A percentile compares a stretch with the other conserved stretches of the same genome.
Evolutionary conservation across 2,329 filamentous ascomycete genomes (phyloP).

Genomic region (Ascochyta rabiei): DNA sequence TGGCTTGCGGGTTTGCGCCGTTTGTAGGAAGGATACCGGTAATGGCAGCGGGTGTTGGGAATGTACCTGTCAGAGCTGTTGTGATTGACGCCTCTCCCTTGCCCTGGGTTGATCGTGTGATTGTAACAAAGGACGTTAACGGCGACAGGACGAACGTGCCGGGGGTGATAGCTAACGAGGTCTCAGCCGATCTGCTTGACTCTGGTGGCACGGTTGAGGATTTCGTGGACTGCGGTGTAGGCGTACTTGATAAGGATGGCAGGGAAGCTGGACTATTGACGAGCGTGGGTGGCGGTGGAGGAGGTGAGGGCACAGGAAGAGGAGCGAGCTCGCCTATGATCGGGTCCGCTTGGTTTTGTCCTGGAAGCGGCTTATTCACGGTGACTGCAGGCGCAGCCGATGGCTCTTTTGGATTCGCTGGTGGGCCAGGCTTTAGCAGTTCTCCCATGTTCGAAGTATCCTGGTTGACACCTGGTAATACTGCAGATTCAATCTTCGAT

Average conservation of each 20-base stretch:
- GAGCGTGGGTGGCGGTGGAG: not conserved
- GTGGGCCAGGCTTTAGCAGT: not conserved
- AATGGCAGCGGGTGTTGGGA: not conserved
- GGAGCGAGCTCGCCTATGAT: not conserved
- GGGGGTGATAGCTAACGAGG: not conserved
- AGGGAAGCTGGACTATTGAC: not conserved
- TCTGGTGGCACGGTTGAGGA: not conserved
- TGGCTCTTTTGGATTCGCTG: not conserved
- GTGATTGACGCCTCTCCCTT: not conserved
- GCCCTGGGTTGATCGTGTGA: slow-evolving; percentile 1
- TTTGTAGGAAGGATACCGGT: not conserved
- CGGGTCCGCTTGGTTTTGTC: slow-evolving; percentile 8
- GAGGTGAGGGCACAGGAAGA: not conserved
- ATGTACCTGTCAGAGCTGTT: not conserved
- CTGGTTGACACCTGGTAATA: slow-evolving; percentile 7
- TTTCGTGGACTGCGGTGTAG: not conserved
- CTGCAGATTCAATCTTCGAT: not conserved
- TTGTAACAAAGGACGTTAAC: slow-evolving; percentile 6
- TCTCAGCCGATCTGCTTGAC: not conserved
- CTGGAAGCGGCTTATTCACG: slow-evolving; percentile 5
- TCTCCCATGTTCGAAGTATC: slow-evolving; percentile 7
- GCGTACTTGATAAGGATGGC: no score
- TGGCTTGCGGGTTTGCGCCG: not conserved
- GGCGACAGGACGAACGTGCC: not conserved
- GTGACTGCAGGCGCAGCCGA: not conserved